Evolutionary conservation across 164 flowering plant species (phyloP).

Genomic region (Saururus chinensis): DNA sequence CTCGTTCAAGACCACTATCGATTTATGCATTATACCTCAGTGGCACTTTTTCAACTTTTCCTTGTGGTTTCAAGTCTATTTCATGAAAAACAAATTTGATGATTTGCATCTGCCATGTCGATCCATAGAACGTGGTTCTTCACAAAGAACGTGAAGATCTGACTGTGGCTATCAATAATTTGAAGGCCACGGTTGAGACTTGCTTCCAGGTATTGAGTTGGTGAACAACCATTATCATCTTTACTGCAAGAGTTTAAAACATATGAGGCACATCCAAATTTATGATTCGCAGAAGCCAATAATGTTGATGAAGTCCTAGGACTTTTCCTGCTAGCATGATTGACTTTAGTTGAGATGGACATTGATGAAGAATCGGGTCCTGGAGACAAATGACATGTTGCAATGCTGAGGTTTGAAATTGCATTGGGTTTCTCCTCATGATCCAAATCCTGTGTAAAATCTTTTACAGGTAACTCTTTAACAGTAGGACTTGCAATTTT

Average conservation of each 20-base stretch:
- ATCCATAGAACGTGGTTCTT: no score
- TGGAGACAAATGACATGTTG: conserved; percentile 31
- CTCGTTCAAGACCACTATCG: no score
- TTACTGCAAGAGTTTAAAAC: conserved; percentile 20
- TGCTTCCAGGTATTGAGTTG: conserved; percentile 68
- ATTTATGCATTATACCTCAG: no score
- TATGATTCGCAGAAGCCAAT: conserved; percentile 49
- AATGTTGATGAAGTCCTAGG: conserved; percentile 47
- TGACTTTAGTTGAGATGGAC: conserved; percentile 59
- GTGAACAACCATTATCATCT: conserved; percentile 16
- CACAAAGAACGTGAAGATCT: no score
- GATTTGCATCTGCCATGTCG: no score
- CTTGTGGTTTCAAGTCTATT: no score
- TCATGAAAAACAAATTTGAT: no score
- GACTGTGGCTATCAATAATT: conserved; percentile 47
- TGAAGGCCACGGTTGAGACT: conserved; percentile 88
- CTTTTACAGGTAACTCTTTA: not conserved
- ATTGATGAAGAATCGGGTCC: conserved; percentile 39
- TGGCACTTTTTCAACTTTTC: no score
- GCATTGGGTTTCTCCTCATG: not conserved
- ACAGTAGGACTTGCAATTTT: not conserved
- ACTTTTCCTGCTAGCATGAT: conserved; percentile 56
- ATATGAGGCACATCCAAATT: conserved; percentile 17
- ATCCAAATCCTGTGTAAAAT: not conserved
- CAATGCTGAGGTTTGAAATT: conserved; percentile 26